These are phyloP conservation scores for Alternaria hordeiaustralica DNA, from an alignment of 2,329 filamentous ascomycete species.

Conservation along the genomic window DNA sequence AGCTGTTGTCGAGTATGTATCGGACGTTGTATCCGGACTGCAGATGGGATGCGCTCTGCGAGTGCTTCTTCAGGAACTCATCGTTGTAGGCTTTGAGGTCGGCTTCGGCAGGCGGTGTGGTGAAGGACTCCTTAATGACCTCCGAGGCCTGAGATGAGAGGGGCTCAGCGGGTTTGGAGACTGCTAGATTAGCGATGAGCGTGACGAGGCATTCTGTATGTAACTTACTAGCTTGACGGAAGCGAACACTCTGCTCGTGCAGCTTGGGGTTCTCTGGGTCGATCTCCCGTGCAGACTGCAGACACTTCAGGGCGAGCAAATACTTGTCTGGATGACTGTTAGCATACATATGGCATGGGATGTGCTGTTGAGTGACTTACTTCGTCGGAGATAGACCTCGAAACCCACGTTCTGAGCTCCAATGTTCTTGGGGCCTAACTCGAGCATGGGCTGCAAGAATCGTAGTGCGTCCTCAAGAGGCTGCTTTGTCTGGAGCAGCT, in stretches of 20 bases:
- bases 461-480: constrained; percentile 88
- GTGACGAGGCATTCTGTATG: neutral
- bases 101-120: constrained; percentile 61
- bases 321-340: constrained; percentile 71
- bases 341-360: neutral
- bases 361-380: constrained; percentile 60
- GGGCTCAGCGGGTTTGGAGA: constrained; percentile 49
- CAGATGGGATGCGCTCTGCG: constrained; percentile 66
- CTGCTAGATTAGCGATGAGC: constrained; percentile 24
- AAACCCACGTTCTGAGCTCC: constrained; percentile 86
- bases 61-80: constrained; percentile 68
- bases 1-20: constrained; percentile 63
- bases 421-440: constrained; percentile 80
- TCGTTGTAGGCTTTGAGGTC: constrained; percentile 71
- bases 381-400: constrained; percentile 83
- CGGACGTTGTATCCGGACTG: constrained; percentile 68
- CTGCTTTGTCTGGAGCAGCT: constrained; percentile 79
- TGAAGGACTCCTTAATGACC: constrained; percentile 72
- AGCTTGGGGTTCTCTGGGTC: constrained; percentile 73
- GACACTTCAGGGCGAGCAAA: constrained; percentile 83
- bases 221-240: constrained; percentile 64
- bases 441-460: constrained; percentile 80
- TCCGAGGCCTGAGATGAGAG: constrained; percentile 72
- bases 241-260: constrained; percentile 75
- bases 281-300: constrained; percentile 74